Percentiles rank a stretch among this genome's conserved stretches.
These are phyloP conservation scores for Geotrichum europaeum DNA, from an alignment of 1,139 yeast species.

Conservation along the genomic window DNA sequence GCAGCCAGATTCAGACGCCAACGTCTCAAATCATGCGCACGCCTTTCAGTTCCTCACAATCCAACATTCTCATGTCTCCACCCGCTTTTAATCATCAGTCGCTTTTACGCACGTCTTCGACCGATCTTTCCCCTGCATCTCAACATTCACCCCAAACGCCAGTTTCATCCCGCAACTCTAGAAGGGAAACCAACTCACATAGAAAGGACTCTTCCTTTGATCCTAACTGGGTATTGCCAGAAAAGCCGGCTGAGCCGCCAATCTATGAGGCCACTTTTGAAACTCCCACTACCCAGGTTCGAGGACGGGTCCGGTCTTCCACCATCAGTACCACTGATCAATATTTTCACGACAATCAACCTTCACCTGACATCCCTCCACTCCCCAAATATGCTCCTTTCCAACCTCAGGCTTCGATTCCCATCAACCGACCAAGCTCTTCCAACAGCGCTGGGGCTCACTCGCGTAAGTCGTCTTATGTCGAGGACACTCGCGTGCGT, in stretches of 20 bases:
- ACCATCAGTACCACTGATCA: conserved; percentile 17
- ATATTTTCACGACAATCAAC: conserved; percentile 6
- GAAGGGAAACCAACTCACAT: conserved; percentile 9
- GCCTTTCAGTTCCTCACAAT: conserved; percentile 2
- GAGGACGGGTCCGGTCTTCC: conserved; percentile 13
- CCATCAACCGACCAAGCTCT: not conserved
- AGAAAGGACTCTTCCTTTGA: conserved; percentile 26
- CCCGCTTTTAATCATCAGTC: conserved; percentile 17
- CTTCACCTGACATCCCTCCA: conserved; percentile 9
- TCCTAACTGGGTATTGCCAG: conserved; percentile 27
- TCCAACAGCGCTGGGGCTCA: conserved; percentile 9
- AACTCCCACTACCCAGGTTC: conserved; percentile 10
- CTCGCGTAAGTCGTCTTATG: conserved; percentile 15
- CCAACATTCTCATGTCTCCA: conserved; percentile 8
- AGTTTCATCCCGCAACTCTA: not conserved
- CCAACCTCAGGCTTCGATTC: not conserved
- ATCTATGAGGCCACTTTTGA: not conserved
- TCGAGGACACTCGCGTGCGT: conserved; percentile 15
- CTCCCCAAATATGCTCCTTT: conserved; percentile 2
- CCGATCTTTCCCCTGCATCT: conserved; percentile 3
- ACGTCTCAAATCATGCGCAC: not conserved
- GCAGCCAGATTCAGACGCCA: conserved; percentile 1
- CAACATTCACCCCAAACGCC: conserved; percentile 2
- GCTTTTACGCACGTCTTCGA: conserved; percentile 7
- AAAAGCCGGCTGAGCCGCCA: not conserved